Percentiles rank a stretch among this genome's conserved stretches.
These are phyloP conservation scores for Oropetium thomaeum DNA, from an alignment of 176 grass and related monocot species.

Conservation along the genomic window DNA sequence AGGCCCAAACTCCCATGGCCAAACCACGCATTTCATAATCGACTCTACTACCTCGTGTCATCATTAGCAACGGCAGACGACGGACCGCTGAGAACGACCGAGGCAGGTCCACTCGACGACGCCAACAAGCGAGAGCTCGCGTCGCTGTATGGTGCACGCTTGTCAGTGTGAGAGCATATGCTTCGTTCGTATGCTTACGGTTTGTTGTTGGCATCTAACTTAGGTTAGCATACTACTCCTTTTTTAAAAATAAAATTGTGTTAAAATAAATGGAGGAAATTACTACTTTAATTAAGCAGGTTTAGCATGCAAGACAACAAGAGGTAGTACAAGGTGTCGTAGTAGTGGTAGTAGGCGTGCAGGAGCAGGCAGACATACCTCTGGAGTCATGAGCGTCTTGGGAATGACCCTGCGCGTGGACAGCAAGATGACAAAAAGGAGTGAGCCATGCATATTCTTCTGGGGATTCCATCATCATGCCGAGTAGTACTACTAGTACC, in stretches of 20 bases:
- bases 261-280: too few species aligned
- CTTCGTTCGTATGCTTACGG: not conserved
- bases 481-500: too few species aligned
- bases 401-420: constrained; percentile 91
- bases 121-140: not conserved
- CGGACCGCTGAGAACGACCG: not conserved
- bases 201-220: not conserved
- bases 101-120: not conserved
- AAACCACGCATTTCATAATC: not conserved
- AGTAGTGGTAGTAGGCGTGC: not conserved
- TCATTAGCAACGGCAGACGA: not conserved
- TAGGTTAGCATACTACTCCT: too few species aligned
- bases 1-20: constrained; percentile 34
- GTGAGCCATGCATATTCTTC: constrained; percentile 31
- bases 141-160: not conserved
- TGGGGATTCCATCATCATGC: constrained; percentile 19
- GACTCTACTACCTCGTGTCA: not conserved
- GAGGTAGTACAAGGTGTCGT: too few species aligned
- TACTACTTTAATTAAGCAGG: not conserved
- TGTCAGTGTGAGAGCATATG: not conserved
- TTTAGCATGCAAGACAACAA: not conserved
- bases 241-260: too few species aligned
- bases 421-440: constrained; percentile 47
- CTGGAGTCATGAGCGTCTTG: constrained; percentile 97
- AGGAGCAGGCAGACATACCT: constrained; percentile 51